A percentile compares a stretch with the other conserved stretches of the same genome.
Evolutionary conservation across 2,329 filamentous ascomycete species (phyloP).

Genomic region (Diplodia scrobiculata): DNA sequence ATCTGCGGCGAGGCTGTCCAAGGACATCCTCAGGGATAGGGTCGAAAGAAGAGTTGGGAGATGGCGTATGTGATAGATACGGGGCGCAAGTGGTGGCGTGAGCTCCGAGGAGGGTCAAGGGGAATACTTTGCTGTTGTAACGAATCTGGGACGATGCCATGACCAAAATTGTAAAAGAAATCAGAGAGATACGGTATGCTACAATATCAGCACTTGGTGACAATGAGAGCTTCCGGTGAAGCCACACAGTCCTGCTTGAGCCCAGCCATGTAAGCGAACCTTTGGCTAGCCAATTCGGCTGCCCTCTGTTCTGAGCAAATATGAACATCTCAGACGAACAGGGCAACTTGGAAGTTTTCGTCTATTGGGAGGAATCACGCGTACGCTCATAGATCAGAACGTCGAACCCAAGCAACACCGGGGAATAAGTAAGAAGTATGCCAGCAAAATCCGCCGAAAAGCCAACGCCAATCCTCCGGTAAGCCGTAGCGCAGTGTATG

Average conservation of each 20-base stretch:
- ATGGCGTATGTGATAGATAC: not conserved
- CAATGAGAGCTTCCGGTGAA: not conserved
- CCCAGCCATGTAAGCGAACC: not conserved
- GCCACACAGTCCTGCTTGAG: not conserved
- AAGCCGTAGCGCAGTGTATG: not conserved
- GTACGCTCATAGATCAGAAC: not conserved
- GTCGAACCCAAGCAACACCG: not conserved
- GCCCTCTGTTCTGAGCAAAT: not conserved
- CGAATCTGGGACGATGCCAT: not conserved
- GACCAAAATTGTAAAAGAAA: not conserved
- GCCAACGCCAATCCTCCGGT: conserved; percentile 21
- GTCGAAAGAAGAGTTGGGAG: not conserved
- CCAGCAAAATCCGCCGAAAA: conserved; percentile 9
- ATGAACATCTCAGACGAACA: not conserved
- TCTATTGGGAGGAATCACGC: conserved; percentile 10
- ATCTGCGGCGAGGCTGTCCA: not conserved
- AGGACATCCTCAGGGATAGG: not conserved
- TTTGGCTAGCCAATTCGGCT: not conserved
- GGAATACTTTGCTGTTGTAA: not conserved
- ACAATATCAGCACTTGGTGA: not conserved
- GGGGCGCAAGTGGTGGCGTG: too few relatives aligned
- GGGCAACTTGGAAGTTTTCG: not conserved
- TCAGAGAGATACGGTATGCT: not conserved
- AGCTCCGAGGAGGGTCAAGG: not conserved
- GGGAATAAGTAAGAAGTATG: conserved; percentile 17